Percentiles rank a stretch among this genome's conserved stretches.
phyloP scores from a whole-genome alignment of 768 basidiomycete species.

The Dacryopinax primogenitus region DNA sequence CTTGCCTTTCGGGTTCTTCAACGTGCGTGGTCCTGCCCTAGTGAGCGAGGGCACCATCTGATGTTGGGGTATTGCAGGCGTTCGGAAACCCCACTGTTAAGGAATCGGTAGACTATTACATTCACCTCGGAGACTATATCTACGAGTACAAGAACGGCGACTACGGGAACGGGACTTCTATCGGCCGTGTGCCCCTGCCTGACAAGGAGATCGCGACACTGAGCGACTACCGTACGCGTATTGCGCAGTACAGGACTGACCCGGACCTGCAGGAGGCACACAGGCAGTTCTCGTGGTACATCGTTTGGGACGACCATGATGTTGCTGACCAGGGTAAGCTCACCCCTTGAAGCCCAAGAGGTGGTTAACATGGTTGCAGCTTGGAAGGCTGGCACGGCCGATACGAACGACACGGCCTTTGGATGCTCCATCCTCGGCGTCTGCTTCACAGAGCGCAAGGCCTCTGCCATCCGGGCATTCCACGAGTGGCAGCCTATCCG shows the following conservation, averaged over 20 bases:
- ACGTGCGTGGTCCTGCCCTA: constrained; percentile 29
- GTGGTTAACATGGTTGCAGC: constrained; percentile 31
- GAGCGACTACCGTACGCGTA: constrained; percentile 41
- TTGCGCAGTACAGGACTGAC: constrained; percentile 44
- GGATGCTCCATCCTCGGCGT: constrained; percentile 44
- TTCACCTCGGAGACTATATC: constrained; percentile 47
- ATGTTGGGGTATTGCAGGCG: background rate
- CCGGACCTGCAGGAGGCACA: constrained; percentile 37
- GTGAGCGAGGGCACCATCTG: background rate
- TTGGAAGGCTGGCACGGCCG: constrained; percentile 44
- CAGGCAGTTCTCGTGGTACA: constrained; percentile 42
- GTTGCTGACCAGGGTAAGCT: background rate
- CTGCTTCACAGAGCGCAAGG: constrained; percentile 47
- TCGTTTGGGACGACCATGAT: constrained; percentile 34
- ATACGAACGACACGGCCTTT: constrained; percentile 40
- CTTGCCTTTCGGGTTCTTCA: constrained; percentile 44
- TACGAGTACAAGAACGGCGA: constrained; percentile 23
- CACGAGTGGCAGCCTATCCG: constrained; percentile 54
- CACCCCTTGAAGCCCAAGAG: constrained; percentile 16
- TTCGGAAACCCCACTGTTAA: background rate
- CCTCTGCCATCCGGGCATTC: constrained; percentile 45
- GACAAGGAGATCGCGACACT: constrained; percentile 47
- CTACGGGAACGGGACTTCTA: constrained; percentile 30
- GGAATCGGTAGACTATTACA: background rate
- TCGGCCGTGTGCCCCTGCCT: constrained; percentile 36